A percentile compares a stretch with the other conserved stretches of the same genome.
These are phyloP conservation scores for Narthecium ossifragum DNA, from an alignment of 106 monocot genomes.

Conservation along the genomic window DNA sequence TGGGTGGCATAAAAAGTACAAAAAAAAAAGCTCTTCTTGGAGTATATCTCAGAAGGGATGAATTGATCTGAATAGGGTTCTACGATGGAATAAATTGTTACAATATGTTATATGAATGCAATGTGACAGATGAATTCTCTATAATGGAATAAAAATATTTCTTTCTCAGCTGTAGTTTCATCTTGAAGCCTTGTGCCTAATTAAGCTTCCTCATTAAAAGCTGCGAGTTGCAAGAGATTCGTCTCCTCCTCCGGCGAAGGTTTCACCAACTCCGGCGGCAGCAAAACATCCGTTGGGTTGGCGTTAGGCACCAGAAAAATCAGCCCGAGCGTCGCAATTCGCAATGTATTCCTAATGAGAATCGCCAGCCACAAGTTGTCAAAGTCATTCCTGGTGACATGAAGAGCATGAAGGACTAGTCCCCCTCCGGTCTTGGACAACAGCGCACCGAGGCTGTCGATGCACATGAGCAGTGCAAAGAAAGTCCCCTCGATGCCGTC, in stretches of 20 bases:
- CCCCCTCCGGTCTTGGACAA: constrained; percentile 43
- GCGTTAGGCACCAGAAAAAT: constrained; percentile 51
- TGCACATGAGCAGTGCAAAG: constrained; percentile 74
- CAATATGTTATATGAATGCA: no score
- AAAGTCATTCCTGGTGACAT: constrained; percentile 62
- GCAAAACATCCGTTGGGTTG: constrained; percentile 22
- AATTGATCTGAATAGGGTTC: no score
- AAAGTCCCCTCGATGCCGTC: constrained; percentile 69
- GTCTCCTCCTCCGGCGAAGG: neutral
- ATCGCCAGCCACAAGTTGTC: constrained; percentile 43
- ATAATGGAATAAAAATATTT: no score
- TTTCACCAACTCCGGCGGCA: constrained; percentile 34
- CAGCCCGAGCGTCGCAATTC: constrained; percentile 31
- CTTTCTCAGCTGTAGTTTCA: no score
- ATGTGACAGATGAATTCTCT: no score
- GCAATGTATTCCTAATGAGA: constrained; percentile 50
- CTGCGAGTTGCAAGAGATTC: constrained; percentile 34
- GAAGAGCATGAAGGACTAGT: constrained; percentile 31
- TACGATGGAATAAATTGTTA: no score
- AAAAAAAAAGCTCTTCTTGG: no score
- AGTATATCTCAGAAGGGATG: no score
- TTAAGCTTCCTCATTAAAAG: constrained; percentile 11
- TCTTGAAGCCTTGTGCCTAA: no score
- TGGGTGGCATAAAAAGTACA: no score
- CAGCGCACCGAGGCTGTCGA: constrained; percentile 48